A percentile compares a stretch with the other conserved stretches of the same genome.
phyloP scores from a whole-genome alignment of 441 rosid genomes.

The Omphalea diandra region DNA sequence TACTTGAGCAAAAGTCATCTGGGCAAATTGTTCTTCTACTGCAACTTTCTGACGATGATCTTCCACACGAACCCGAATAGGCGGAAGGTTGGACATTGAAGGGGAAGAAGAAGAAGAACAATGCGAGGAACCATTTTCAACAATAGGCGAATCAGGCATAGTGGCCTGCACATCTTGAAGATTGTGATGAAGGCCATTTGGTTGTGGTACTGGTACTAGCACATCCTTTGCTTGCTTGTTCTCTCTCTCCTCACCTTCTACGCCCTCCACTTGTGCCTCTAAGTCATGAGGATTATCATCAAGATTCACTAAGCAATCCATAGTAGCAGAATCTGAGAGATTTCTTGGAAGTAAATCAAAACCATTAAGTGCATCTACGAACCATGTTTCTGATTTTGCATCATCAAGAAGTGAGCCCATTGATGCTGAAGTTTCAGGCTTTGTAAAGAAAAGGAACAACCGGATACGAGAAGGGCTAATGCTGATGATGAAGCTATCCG shows the following conservation, averaged over 20 bases:
- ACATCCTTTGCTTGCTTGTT: constrained; percentile 14
- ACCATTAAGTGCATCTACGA: constrained; percentile 72
- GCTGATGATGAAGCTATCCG: constrained; percentile 46
- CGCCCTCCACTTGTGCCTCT: constrained; percentile 23
- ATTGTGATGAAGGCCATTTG: too few relatives aligned
- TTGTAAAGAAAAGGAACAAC: constrained; percentile 65
- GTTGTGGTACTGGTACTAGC: constrained; percentile 24
- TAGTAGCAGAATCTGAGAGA: constrained; percentile 64
- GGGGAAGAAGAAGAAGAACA: constrained; percentile 86
- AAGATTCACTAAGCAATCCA: constrained; percentile 62
- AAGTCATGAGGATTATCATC: constrained; percentile 34
- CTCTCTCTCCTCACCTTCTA: constrained; percentile 7
- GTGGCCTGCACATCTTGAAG: constrained; percentile 57
- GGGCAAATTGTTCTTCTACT: constrained; percentile 68
- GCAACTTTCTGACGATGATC: constrained; percentile 48
- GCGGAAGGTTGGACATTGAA: constrained; percentile 65
- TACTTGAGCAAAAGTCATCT: constrained; percentile 42
- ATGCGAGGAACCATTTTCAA: constrained; percentile 68
- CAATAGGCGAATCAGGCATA: constrained; percentile 77
- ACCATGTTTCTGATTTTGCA: constrained; percentile 90
- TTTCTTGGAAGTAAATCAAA: constrained; percentile 54
- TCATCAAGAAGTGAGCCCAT: constrained; percentile 70
- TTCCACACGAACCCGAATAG: constrained; percentile 70
- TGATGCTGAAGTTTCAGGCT: constrained; percentile 69
- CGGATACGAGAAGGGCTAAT: constrained; percentile 49